phyloP scores from a whole-genome alignment of 257 asterid species.

The Pogostemon cablin region DNA sequence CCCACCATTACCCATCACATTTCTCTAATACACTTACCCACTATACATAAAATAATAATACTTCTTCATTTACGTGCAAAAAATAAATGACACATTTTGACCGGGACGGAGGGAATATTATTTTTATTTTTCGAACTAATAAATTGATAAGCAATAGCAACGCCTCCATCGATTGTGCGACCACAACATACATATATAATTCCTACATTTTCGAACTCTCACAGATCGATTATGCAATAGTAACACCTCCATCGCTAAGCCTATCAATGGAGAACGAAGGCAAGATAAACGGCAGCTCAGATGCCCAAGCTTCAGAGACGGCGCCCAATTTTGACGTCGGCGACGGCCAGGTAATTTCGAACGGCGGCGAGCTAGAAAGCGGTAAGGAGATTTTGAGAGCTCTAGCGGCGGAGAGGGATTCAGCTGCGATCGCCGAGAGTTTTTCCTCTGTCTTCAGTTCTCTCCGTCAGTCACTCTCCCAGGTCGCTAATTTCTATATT shows the following conservation, averaged over 20 bases:
- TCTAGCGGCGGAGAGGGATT: constrained; percentile 79
- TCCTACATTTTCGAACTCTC: too few relatives aligned
- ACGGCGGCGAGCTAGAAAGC: constrained; percentile 36
- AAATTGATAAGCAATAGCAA: too few relatives aligned
- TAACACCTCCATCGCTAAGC: not conserved
- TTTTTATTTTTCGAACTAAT: too few relatives aligned
- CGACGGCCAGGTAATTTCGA: constrained; percentile 15
- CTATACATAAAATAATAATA: too few relatives aligned
- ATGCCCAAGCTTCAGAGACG: constrained; percentile 19
- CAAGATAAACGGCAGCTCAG: constrained; percentile 34
- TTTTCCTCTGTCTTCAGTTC: constrained; percentile 78
- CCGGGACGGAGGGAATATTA: too few relatives aligned
- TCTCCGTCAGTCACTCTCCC: constrained; percentile 72
- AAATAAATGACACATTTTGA: too few relatives aligned
- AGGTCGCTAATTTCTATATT: constrained; percentile 47
- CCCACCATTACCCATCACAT: too few relatives aligned
- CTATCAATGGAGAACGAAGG: constrained; percentile 36
- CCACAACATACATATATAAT: too few relatives aligned
- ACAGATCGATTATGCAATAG: too few relatives aligned
- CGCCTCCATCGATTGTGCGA: too few relatives aligned
- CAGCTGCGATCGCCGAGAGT: constrained; percentile 81
- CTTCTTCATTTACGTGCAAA: too few relatives aligned
- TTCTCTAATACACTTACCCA: too few relatives aligned
- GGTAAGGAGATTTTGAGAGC: constrained; percentile 75
- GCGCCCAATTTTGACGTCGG: constrained; percentile 27